Percentiles rank a stretch among this genome's conserved stretches.
Evolutionary conservation across 2,329 filamentous ascomycete genomes (phyloP).

Genomic region (Aureobasidium musti): DNA sequence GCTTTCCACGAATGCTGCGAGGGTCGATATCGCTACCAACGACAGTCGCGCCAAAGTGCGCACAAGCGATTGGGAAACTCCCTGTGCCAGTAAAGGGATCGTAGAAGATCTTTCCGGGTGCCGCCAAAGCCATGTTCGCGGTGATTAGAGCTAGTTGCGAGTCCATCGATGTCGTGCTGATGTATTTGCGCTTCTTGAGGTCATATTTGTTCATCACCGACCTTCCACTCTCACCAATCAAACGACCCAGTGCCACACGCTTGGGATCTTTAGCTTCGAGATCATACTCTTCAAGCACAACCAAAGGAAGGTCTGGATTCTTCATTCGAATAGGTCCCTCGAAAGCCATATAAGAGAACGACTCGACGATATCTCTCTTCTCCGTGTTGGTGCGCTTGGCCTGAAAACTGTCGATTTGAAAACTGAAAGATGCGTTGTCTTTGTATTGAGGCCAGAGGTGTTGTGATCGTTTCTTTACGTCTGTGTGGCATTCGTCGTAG

Average conservation of each 20-base stretch:
- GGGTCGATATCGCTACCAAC: slow-evolving; percentile 95
- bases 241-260: slow-evolving; percentile 70
- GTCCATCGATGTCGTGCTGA: slow-evolving; percentile 97
- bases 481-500: slow-evolving; percentile 68
- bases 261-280: slow-evolving; percentile 58
- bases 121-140: slow-evolving; percentile 84
- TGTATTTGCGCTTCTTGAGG: slow-evolving; percentile 90
- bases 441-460: slow-evolving; percentile 68
- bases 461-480: slow-evolving; percentile 60
- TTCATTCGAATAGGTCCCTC: slow-evolving; percentile 76
- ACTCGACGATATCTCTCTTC: slow-evolving; percentile 76
- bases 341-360: slow-evolving; percentile 77
- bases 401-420: slow-evolving; percentile 79
- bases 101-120: slow-evolving; percentile 81
- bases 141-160: slow-evolving; percentile 88
- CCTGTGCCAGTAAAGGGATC: slow-evolving; percentile 97
- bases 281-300: slow-evolving; percentile 78
- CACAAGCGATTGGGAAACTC: slow-evolving; percentile 85
- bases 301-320: slow-evolving; percentile 71
- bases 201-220: slow-evolving; percentile 73
- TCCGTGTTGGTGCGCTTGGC: slow-evolving; percentile 65
- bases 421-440: slow-evolving; percentile 68
- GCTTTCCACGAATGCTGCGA: slow-evolving; percentile 74
- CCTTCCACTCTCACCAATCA: slow-evolving; percentile 66
- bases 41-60: slow-evolving; percentile 81